Evolutionary conservation across 805 yeast genomes (phyloP).

Genomic region (Sugiyamaella smithiae): DNA sequence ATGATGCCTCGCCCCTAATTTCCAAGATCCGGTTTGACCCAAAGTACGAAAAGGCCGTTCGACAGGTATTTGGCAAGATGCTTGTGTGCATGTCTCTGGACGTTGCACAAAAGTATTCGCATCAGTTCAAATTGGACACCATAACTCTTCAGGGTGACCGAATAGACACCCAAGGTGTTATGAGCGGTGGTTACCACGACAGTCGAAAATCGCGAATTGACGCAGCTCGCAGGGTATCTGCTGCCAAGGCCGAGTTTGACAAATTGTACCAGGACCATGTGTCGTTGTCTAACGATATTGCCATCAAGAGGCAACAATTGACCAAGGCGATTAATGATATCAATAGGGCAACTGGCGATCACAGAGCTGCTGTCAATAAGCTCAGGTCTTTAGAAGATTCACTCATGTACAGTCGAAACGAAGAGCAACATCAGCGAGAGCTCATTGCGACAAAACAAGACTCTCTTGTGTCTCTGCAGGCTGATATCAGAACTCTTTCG

Average conservation of each 20-base stretch:
- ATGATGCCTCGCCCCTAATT: conserved; percentile 72
- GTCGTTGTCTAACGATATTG: conserved; percentile 40
- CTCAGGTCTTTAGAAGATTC: conserved; percentile 15
- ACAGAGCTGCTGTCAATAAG: conserved; percentile 37
- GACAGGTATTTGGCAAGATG: conserved; percentile 77
- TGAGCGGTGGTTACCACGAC: conserved; percentile 87
- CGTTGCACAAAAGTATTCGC: conserved; percentile 65
- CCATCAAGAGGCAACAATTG: conserved; percentile 49
- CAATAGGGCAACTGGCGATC: conserved; percentile 33
- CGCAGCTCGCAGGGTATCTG: conserved; percentile 54
- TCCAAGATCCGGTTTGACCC: conserved; percentile 65
- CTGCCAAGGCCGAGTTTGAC: conserved; percentile 49
- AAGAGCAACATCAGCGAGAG: conserved; percentile 24
- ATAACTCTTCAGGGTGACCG: conserved; percentile 92
- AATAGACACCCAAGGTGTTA: conserved; percentile 76
- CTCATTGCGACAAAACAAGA: conserved; percentile 28
- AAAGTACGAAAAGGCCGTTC: conserved; percentile 60
- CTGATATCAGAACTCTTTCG: conserved; percentile 37
- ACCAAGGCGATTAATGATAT: conserved; percentile 48
- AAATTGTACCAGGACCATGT: conserved; percentile 40
- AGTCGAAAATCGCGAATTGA: conserved; percentile 67
- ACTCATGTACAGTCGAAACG: conserved; percentile 23
- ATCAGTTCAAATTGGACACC: conserved; percentile 59
- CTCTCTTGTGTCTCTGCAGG: conserved; percentile 44
- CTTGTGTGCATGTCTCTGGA: conserved; percentile 71